Evolutionary conservation across 345 rosid species (phyloP).

Genomic region (Gossypium ekmanianum): DNA sequence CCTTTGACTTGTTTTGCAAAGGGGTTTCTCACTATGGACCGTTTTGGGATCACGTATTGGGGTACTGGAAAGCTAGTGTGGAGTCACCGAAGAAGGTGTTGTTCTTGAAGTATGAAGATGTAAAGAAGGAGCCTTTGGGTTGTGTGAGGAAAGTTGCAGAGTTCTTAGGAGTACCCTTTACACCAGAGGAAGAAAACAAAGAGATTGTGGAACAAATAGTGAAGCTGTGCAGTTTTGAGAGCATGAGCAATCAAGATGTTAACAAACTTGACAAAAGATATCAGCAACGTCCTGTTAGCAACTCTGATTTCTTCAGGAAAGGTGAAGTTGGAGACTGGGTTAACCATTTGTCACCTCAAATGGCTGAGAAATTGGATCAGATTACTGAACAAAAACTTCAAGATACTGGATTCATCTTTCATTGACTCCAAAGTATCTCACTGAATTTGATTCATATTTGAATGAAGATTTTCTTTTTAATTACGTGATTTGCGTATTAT

Average conservation of each 20-base stretch:
- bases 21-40: constrained; percentile 10
- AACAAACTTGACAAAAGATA: too few species aligned
- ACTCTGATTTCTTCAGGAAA: constrained; percentile 28
- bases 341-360: constrained; percentile 22
- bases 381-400: constrained; percentile 14
- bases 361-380: constrained; percentile 22
- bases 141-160: constrained; percentile 24
- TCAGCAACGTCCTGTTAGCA: neutral
- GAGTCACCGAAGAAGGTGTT: neutral
- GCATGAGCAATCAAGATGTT: too few species aligned
- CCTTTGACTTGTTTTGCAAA: neutral
- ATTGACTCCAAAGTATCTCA: neutral
- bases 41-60: constrained; percentile 11
- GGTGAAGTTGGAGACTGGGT: constrained; percentile 39
- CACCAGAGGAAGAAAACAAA: neutral
- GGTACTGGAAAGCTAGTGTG: constrained; percentile 3
- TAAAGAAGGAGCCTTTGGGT: constrained; percentile 20
- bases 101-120: constrained; percentile 25
- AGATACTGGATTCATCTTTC: constrained; percentile 22
- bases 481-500: too few species aligned
- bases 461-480: too few species aligned
- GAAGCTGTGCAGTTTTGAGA: too few species aligned
- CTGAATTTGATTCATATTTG: neutral
- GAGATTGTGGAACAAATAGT: too few species aligned
- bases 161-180: constrained; percentile 25